A percentile compares a stretch with the other conserved stretches of the same genome.
Conservation (phyloP, 768 basidiomycete genomes). For the Pleurotus citrinopileatus region DNA sequence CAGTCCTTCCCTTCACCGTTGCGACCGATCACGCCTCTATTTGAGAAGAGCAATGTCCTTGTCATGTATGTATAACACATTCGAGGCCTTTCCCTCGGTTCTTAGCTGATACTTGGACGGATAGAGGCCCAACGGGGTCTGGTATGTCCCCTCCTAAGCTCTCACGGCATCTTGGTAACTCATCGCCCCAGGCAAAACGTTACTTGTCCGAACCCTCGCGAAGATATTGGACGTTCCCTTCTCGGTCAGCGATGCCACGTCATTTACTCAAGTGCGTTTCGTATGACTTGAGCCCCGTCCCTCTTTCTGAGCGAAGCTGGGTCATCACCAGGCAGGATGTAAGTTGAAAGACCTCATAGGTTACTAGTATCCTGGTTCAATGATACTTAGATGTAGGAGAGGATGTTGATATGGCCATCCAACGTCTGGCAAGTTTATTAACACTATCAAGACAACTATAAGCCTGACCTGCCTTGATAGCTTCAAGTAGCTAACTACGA, state of each 20-base stretch:
- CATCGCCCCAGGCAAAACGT: slow-evolving; percentile 67
- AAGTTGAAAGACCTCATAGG: too few species aligned
- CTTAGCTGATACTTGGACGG: not conserved
- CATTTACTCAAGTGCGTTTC: slow-evolving; percentile 76
- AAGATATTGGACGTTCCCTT: slow-evolving; percentile 91
- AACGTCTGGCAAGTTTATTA: slow-evolving; percentile 61
- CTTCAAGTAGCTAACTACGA: slow-evolving; percentile 91
- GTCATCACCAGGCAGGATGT: slow-evolving; percentile 65
- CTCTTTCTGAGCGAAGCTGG: slow-evolving; percentile 1
- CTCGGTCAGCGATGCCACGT: slow-evolving; percentile 89
- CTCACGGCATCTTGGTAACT: not conserved
- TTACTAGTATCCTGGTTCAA: too few species aligned
- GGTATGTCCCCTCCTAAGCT: slow-evolving; percentile 35
- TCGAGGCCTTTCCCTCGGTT: not conserved
- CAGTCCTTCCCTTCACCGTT: slow-evolving; percentile 35
- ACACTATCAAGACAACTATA: not conserved
- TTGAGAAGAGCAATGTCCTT: slow-evolving; percentile 96
- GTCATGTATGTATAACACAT: slow-evolving; percentile 62
- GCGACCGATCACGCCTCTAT: slow-evolving; percentile 44
- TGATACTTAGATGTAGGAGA: slow-evolving; percentile 79
- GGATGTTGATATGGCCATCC: slow-evolving; percentile 91
- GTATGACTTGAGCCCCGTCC: not conserved
- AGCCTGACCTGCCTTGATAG: slow-evolving; percentile 31
- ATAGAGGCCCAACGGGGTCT: slow-evolving; percentile 82
- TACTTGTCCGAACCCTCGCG: slow-evolving; percentile 90